phyloP scores from a whole-genome alignment of 257 asterid genomes.

The Anisodus tanguticus region DNA sequence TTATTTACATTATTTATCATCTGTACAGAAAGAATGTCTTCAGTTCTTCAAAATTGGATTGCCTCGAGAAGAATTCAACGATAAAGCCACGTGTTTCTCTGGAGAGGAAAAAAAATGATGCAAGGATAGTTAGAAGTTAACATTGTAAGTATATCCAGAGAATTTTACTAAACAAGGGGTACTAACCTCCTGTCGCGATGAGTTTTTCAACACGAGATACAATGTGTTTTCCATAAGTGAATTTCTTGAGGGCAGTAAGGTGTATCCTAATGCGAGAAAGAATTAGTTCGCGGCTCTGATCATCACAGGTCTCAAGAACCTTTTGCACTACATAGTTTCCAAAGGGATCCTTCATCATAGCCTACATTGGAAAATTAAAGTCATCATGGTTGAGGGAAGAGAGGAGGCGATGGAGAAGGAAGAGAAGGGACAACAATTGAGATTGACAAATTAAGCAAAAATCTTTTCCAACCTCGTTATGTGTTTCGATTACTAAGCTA shows the following conservation, averaged over 20 bases:
- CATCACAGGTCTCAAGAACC: slow-evolving; percentile 90
- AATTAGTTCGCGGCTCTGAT: slow-evolving; percentile 65
- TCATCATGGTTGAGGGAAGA: not conserved
- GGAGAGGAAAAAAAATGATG: not conserved
- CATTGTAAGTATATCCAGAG: not conserved
- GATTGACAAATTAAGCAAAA: not conserved
- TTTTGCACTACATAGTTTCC: slow-evolving; percentile 91
- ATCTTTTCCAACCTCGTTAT: not conserved
- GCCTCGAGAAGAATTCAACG: slow-evolving; percentile 27
- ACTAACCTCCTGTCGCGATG: slow-evolving; percentile 76
- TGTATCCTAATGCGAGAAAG: slow-evolving; percentile 84
- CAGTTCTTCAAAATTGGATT: slow-evolving; percentile 21
- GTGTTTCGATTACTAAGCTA: not conserved
- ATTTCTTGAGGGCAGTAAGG: slow-evolving; percentile 73
- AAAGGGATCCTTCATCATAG: slow-evolving; percentile 93
- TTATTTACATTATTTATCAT: slow-evolving; percentile 24
- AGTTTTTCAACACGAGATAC: slow-evolving; percentile 90
- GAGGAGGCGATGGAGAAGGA: not conserved
- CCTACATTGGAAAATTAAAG: slow-evolving; percentile 44
- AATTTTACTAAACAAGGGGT: not conserved
- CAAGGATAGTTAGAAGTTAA: not conserved
- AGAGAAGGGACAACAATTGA: not conserved
- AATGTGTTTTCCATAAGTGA: slow-evolving; percentile 90
- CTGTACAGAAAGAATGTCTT: slow-evolving; percentile 22
- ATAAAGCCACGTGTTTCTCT: slow-evolving; percentile 28